Evolutionary conservation across 106 monocot genomes (phyloP).

Genomic region (Triglochin maritima): DNA sequence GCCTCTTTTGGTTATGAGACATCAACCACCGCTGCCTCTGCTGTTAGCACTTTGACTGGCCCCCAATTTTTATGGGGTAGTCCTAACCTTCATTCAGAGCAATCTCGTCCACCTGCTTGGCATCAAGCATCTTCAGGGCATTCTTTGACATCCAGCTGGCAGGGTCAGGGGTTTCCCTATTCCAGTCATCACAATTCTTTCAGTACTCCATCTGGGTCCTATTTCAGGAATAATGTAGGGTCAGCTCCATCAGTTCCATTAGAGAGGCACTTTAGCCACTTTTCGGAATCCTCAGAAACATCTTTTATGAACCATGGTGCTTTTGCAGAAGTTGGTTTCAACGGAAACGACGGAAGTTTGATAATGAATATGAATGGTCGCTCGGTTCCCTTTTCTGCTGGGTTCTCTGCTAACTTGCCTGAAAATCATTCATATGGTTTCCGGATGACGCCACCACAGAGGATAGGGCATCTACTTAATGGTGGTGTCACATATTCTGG

Average conservation of each 20-base stretch:
- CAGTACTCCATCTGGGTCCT: conserved; percentile 26
- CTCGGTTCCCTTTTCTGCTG: conserved; percentile 17
- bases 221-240: conserved; percentile 45
- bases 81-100: conserved; percentile 25
- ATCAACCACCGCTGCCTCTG: conserved; percentile 31
- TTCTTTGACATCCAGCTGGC: conserved; percentile 32
- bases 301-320: conserved; percentile 33
- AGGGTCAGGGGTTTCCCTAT: conserved; percentile 22
- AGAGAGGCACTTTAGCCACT: conserved; percentile 49
- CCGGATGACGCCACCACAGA: conserved; percentile 34
- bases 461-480: conserved; percentile 30
- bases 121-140: conserved; percentile 19
- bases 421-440: conserved; percentile 35
- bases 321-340: conserved; percentile 30
- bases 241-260: conserved; percentile 85
- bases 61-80: conserved; percentile 76
- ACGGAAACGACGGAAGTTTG: conserved; percentile 29
- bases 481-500: conserved; percentile 38
- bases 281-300: conserved; percentile 42
- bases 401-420: conserved; percentile 22
- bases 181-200: conserved; percentile 29
- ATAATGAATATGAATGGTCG: conserved; percentile 26
- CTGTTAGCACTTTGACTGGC: conserved; percentile 36
- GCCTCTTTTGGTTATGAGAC: conserved; percentile 24
- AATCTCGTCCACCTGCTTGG: conserved; percentile 37